These are phyloP conservation scores for Postia placenta DNA, from an alignment of 768 basidiomycete species.

Conservation along the genomic window DNA sequence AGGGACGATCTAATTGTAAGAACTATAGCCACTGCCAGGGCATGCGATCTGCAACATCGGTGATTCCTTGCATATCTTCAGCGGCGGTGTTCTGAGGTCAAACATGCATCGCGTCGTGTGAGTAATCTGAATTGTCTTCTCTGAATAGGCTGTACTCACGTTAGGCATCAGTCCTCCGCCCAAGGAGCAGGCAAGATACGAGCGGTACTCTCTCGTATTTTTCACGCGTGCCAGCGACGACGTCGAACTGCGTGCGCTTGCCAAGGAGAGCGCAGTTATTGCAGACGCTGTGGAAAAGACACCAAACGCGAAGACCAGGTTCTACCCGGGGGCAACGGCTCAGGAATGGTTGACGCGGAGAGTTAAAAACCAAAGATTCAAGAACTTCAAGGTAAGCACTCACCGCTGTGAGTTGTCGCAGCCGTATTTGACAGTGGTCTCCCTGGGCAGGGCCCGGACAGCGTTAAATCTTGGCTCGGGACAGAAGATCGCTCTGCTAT, in stretches of 20 bases:
- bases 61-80: constrained; percentile 56
- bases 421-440: neutral
- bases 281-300: constrained; percentile 34
- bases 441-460: constrained; percentile 9
- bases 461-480: constrained; percentile 8
- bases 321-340: constrained; percentile 29
- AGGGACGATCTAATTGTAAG: neutral
- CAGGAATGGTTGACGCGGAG: constrained; percentile 36
- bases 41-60: constrained; percentile 34
- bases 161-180: constrained; percentile 40
- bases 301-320: constrained; percentile 26
- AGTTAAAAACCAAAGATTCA: constrained; percentile 27
- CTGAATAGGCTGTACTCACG: neutral
- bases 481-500: constrained; percentile 10
- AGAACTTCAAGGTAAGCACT: constrained; percentile 11
- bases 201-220: constrained; percentile 68
- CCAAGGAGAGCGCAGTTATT: constrained; percentile 43
- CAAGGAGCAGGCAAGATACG: constrained; percentile 42
- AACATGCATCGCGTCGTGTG: constrained; percentile 52
- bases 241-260: constrained; percentile 43
- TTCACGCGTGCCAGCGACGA: constrained; percentile 59
- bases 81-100: constrained; percentile 61
- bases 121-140: constrained; percentile 4
- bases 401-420: neutral
- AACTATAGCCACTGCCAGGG: constrained; percentile 24